These are phyloP conservation scores for Monilinia fructicola DNA, from an alignment of 2,329 filamentous ascomycete species.

Conservation along the genomic window DNA sequence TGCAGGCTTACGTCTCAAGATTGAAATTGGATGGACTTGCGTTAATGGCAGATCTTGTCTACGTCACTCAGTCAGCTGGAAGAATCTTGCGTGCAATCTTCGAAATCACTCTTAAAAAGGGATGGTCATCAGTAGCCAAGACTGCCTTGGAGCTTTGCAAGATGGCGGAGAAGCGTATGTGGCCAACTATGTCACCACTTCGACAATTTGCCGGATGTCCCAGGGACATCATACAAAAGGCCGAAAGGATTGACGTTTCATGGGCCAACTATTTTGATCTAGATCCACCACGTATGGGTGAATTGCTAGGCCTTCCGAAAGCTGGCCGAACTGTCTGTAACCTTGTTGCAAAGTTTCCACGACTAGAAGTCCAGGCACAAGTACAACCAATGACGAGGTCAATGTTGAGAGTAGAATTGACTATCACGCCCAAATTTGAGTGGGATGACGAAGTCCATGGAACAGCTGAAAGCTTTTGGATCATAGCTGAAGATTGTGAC, in stretches of 20 bases:
- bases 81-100: constrained; percentile 95
- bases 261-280: constrained; percentile 96
- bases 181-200: constrained; percentile 96
- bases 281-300: constrained; percentile 93
- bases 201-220: constrained; percentile 85
- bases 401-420: constrained; percentile 85
- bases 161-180: constrained; percentile 99
- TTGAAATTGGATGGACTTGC: constrained; percentile 92
- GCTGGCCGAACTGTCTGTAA: constrained; percentile 82
- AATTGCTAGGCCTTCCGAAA: constrained; percentile 86
- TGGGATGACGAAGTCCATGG: constrained; percentile 94
- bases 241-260: constrained; percentile 89
- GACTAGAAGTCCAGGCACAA: constrained; percentile 87
- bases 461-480: constrained; percentile 90
- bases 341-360: constrained; percentile 87
- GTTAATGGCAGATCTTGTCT: constrained; percentile 97
- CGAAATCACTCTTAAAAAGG: constrained; percentile 95
- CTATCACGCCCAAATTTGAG: constrained; percentile 89
- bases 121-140: constrained; percentile 91
- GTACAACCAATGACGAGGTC: constrained; percentile 94
- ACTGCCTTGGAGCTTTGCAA: constrained; percentile 93
- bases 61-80: constrained; percentile 95
- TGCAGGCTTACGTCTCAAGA: constrained; percentile 95
- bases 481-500: constrained; percentile 94
- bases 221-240: constrained; percentile 83